Evolutionary conservation across 2,329 filamentous ascomycete genomes (phyloP), one percentile per base, ranked within the genome.

Genomic region (Chaetomiaceae sp.): DNA sequence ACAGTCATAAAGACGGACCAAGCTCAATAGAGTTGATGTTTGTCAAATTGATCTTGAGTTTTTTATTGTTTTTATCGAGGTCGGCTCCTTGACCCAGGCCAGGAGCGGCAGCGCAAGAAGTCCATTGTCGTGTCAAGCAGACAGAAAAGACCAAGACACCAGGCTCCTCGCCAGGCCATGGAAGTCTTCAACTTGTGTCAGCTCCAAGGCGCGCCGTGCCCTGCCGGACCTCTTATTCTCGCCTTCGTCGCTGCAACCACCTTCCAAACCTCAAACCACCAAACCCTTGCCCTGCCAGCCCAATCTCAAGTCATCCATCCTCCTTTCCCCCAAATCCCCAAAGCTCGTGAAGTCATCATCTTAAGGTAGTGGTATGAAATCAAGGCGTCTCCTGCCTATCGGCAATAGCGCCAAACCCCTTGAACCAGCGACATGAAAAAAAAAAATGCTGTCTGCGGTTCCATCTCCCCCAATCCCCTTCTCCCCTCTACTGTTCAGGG

Each of bases 271-370:
- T 34, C 43, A 16, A 14, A 20, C 34, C 12, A 46, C 35, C 37
- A 25, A 42, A 25, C 44, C 27, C 40, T 49, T 50, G 34, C 33
- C 34, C 50, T 47, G 17, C 43, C 49, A 54, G 47, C 51, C 55
- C 54, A 56, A 40, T 48, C 51, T 55, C 49, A 37, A 44, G 23
- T 43, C 49, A 52, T 45, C 48, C 45, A 53, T 43, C 46, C 35
- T 44, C 53, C 38, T 49, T 31, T 53, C 43, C 44, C 42, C 39
- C 34, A 12, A 19, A 48, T 40, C 49, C 51, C 42, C 49, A 44
- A 49, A 51, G 41, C 54, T 62, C 59, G 48, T 62, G 43, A 60
- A 57, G 52, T 61, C 59, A 44, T 62, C 42, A 61, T 51, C 38
- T 35, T 54, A n/a, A 48, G 34, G 53, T 42, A 33, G 27, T 21